Conservation (phyloP, 140 eudicot genomes). For the Flaveria floridana region DNA sequence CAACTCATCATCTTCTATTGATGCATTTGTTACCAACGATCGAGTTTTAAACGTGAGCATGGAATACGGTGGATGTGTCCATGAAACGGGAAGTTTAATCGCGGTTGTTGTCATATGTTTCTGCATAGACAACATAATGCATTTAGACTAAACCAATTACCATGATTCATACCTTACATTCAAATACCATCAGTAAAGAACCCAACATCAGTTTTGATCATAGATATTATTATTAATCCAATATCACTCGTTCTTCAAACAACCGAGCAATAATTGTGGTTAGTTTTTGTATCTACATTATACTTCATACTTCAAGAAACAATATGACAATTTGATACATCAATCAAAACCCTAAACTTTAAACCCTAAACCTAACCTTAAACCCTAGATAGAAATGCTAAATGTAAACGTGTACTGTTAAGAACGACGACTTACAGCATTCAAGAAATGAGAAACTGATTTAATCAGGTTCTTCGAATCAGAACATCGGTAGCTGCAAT, state of each 20-base stretch:
- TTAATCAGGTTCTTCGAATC: conserved; percentile 6
- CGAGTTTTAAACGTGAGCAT: conserved; percentile 20
- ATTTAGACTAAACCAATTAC: not conserved
- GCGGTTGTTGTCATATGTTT: conserved; percentile 40
- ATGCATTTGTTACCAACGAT: conserved; percentile 42
- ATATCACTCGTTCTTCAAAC: too few species aligned
- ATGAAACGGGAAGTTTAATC: conserved; percentile 27
- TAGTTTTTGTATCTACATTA: too few species aligned
- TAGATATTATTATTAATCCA: not conserved
- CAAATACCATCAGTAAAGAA: not conserved
- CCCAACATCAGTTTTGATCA: not conserved
- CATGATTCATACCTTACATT: not conserved
- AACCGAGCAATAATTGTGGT: too few species aligned
- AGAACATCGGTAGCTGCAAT: conserved; percentile 20
- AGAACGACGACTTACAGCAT: conserved; percentile 29
- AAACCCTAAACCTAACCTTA: not conserved
- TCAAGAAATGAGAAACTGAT: conserved; percentile 19
- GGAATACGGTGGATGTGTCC: conserved; percentile 35
- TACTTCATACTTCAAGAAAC: too few species aligned
- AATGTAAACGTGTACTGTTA: not conserved
- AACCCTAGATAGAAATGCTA: conserved; percentile 13
- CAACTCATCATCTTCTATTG: conserved; percentile 35
- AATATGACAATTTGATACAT: too few species aligned
- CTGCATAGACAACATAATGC: conserved; percentile 33
- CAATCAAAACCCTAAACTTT: too few species aligned